These are phyloP conservation scores for Tetrahymena malaccensis DNA, from an alignment of 73 alveolate species.

Conservation along the genomic window DNA sequence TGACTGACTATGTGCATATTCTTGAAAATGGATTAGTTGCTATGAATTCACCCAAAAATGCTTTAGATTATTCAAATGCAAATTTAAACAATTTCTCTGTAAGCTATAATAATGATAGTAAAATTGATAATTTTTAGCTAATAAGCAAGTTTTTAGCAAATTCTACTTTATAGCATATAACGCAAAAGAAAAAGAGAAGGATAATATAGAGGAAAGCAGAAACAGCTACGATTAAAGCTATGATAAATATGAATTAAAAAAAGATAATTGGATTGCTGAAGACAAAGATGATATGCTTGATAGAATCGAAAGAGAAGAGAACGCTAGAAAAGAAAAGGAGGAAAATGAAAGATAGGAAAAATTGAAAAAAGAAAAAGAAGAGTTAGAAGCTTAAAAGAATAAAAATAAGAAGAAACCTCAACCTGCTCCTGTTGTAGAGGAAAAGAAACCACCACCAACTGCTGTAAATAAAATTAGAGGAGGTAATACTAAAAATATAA, in stretches of 20 bases:
- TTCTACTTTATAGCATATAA: neutral
- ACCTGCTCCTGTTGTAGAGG: neutral
- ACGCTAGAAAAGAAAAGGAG: neutral
- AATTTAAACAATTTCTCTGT: neutral
- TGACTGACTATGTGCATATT: neutral
- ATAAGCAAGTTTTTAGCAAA: neutral
- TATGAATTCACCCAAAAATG: neutral
- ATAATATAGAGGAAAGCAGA: neutral
- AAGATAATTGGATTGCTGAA: neutral
- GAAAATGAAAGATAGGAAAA: neutral
- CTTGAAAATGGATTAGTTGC: neutral
- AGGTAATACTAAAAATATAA: neutral
- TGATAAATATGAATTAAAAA: neutral
- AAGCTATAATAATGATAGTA: neutral
- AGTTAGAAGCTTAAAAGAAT: neutral
- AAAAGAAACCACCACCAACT: neutral
- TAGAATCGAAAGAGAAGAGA: neutral
- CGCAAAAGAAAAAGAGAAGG: neutral
- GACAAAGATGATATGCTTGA: neutral
- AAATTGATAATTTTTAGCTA: neutral
- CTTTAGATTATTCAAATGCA: neutral
- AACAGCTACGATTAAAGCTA: neutral
- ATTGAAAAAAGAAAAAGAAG: neutral
- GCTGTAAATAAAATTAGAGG: neutral
- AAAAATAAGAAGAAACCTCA: neutral